Evolutionary conservation across 2,329 filamentous ascomycete genomes (phyloP).

Genomic region (Diaporthe vaccinii): DNA sequence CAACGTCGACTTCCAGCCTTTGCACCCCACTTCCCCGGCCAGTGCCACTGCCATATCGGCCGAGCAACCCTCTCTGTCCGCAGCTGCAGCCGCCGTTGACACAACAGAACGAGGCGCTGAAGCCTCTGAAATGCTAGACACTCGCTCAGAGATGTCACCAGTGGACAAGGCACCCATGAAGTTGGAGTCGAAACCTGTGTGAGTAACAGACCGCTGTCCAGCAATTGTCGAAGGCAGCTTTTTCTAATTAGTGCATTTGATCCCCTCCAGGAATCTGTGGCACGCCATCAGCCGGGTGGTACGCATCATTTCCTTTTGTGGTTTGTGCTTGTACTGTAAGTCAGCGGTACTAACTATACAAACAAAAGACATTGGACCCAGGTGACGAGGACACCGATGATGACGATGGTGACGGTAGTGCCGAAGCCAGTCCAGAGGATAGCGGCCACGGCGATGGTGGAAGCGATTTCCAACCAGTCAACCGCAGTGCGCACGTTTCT

Average conservation of each 20-base stretch:
- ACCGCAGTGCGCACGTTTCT: background rate
- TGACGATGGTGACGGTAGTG: constrained; percentile 45
- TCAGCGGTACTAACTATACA: background rate
- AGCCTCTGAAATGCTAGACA: background rate
- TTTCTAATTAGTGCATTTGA: background rate
- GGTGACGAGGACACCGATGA: constrained; percentile 21
- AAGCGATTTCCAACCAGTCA: background rate
- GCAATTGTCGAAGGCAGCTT: background rate
- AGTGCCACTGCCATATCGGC: constrained; percentile 19
- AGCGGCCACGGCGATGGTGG: background rate
- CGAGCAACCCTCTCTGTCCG: background rate
- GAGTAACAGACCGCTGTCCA: background rate
- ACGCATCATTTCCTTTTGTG: constrained; percentile 38
- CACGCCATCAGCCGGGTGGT: constrained; percentile 59
- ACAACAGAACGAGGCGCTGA: background rate
- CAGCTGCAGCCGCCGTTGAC: too few species aligned
- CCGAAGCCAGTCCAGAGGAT: constrained; percentile 40
- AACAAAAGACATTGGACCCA: constrained; percentile 11
- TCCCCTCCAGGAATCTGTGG: constrained; percentile 58
- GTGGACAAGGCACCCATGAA: background rate
- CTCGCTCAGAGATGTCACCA: background rate
- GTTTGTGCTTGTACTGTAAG: background rate
- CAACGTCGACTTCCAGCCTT: constrained; percentile 66
- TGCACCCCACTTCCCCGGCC: constrained; percentile 47
- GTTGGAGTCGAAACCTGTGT: background rate